Base-by-base conservation (phyloP, 768 basidiomycete genomes). In the Boletus sp. region DNA sequence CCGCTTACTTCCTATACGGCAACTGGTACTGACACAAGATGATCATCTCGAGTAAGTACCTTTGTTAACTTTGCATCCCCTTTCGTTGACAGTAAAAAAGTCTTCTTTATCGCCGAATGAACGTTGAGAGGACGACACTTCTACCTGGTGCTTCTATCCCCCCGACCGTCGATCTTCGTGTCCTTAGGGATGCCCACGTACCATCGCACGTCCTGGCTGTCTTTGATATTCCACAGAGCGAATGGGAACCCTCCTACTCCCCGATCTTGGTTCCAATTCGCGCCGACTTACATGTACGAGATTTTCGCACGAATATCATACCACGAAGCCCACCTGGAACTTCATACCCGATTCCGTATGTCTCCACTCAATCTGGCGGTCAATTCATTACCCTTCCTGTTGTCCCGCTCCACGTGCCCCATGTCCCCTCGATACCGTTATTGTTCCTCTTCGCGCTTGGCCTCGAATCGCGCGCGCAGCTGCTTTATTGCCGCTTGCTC, bases 201-300 rank as follows among this genome's bases (percentile, higher is more conserved):
- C 84, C 85, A 39, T 86, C 83, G 4, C 86, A 87, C 63, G 73
- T 81, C 54, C 77, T 87, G 46, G 80, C 81, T 20, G 73, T 81
- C 60, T 71, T 74, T 55, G 71, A 72, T 45, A 67, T 71, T 39
- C 66, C 70, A 39, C 66, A 60, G 10, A 58, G 55, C 50, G 67
- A 68, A 41, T 68, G 68, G 65, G 66, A 71, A 32, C 58, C 64
- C 32, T 66, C 67, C 11, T 70, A 65, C 50, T 67, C 61, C n/a
- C 78, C 82, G 6, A 63, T 80, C 35, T 72, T 85, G 63, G 66
- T 84, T 17, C 86, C 86, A 17, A 78, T 87, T 57, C 76, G 81
- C 61, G 75, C 77, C 10, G 72, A 75, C 56, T 65, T 80, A 24
- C 84, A 81, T 67, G 71, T 72, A 24, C 64, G 63, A n/a, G 64